These are phyloP conservation scores for Collybia mongolica DNA, from an alignment of 768 basidiomycete species.

Conservation along the genomic window DNA sequence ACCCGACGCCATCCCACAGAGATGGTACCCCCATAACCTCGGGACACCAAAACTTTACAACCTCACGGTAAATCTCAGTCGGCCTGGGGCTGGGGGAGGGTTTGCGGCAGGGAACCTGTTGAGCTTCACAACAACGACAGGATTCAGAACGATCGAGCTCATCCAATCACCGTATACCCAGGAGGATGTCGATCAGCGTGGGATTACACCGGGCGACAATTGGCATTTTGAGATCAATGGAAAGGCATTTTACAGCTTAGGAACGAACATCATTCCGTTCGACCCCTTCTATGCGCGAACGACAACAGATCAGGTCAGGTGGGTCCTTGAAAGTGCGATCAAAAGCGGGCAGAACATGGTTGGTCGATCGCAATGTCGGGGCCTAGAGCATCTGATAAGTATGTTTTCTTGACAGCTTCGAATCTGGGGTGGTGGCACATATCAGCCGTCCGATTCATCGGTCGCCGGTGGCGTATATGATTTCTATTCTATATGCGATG, in stretches of 20 bases:
- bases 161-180: conserved; percentile 46
- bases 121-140: conserved; percentile 44
- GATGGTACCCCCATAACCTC: conserved; percentile 58
- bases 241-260: conserved; percentile 51
- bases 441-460: conserved; percentile 40
- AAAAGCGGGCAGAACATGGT: conserved; percentile 62
- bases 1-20: conserved; percentile 40
- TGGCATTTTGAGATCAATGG: conserved; percentile 63
- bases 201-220: conserved; percentile 58
- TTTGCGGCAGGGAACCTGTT: conserved; percentile 17
- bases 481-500: conserved; percentile 58
- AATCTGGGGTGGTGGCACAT: conserved; percentile 59
- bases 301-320: conserved; percentile 47
- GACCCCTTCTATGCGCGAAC: conserved; percentile 58
- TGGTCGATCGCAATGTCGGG: conserved; percentile 9
- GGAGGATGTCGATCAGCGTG: conserved; percentile 40
- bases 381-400: too few species aligned
- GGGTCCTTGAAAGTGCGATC: conserved; percentile 58
- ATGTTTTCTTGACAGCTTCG: conserved; percentile 38
- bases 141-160: conserved; percentile 58
- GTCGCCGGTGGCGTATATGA: conserved; percentile 47
- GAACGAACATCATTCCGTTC: conserved; percentile 61
- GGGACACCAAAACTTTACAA: conserved; percentile 56
- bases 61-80: conserved; percentile 39
- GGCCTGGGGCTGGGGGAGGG: conserved; percentile 12